A percentile compares a stretch with the other conserved stretches of the same genome.
Conservation (phyloP, 139 green algal genomes). For the Marvania coccoides region DNA sequence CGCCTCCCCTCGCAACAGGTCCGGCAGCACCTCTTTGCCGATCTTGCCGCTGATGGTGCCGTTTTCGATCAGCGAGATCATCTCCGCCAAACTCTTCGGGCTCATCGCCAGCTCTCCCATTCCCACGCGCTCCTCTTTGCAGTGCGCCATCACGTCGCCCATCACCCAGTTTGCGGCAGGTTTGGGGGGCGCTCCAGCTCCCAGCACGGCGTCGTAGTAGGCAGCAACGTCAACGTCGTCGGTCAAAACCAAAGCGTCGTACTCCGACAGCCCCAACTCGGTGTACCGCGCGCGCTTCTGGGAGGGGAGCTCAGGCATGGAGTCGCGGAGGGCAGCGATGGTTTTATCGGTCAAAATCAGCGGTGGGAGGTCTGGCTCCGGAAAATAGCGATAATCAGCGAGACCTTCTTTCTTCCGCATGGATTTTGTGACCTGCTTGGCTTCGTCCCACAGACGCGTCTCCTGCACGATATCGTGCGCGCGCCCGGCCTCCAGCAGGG, state of each 20-base stretch:
- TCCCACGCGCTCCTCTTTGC: slow-evolving; percentile 53
- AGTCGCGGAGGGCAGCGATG: slow-evolving; percentile 25
- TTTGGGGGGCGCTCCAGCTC: slow-evolving; percentile 64
- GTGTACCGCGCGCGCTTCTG: slow-evolving; percentile 57
- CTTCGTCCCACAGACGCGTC: slow-evolving; percentile 93
- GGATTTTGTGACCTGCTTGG: slow-evolving; percentile 51
- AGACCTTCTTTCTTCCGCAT: slow-evolving; percentile 94
- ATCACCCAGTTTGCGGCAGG: slow-evolving; percentile 91
- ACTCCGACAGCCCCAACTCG: slow-evolving; percentile 59
- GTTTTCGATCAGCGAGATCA: slow-evolving; percentile 86
- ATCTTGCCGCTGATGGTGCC: slow-evolving; percentile 94
- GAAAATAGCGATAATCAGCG: slow-evolving; percentile 98
- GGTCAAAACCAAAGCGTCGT: slow-evolving; percentile 72
- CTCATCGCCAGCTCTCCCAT: slow-evolving; percentile 44
- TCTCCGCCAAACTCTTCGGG: slow-evolving; percentile 67
- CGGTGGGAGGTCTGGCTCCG: slow-evolving; percentile 88
- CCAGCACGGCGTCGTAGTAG: slow-evolving; percentile 73
- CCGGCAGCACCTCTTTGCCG: slow-evolving; percentile 86
- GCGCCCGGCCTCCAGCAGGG: slow-evolving; percentile 50
- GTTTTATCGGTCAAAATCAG: slow-evolving; percentile 48
- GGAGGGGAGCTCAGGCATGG: slow-evolving; percentile 77
- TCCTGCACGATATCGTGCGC: slow-evolving; percentile 80
- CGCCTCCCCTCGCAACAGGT: slow-evolving; percentile 58
- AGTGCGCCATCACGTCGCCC: slow-evolving; percentile 81
- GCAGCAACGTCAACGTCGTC: slow-evolving; percentile 64